These are phyloP conservation scores for Phascolomyces articulosus DNA, from an alignment of 371 early-diverging fungal species.

Conservation along the genomic window DNA sequence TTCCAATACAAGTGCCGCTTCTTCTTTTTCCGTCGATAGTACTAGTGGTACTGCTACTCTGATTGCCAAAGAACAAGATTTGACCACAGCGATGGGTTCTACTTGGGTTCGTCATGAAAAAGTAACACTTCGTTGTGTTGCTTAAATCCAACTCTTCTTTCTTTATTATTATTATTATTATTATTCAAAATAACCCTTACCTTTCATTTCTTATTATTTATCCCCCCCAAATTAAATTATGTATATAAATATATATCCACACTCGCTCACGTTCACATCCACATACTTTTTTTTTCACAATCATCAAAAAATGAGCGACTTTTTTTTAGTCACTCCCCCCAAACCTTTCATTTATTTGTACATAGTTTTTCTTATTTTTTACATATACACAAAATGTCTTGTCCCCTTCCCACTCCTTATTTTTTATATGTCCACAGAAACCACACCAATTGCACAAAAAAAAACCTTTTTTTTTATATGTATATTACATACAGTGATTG, in stretches of 20 bases:
- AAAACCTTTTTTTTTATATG: too few species aligned
- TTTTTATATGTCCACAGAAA: neutral
- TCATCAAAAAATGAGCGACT: too few species aligned
- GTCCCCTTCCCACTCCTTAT: neutral
- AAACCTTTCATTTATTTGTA: conserved; percentile 5
- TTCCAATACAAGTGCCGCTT: conserved; percentile 21
- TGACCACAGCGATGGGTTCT: conserved; percentile 19
- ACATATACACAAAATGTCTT: too few species aligned
- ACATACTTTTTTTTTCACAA: too few species aligned
- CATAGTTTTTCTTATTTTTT: neutral
- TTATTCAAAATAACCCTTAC: neutral
- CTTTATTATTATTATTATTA: neutral
- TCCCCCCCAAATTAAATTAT: too few species aligned
- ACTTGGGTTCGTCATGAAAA: conserved; percentile 28
- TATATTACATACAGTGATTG: too few species aligned
- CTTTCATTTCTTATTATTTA: conserved; percentile 5
- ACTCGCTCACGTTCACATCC: too few species aligned
- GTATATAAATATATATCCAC: too few species aligned
- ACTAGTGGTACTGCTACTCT: conserved; percentile 13
- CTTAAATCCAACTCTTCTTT: neutral
- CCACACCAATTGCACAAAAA: too few species aligned
- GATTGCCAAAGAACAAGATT: conserved; percentile 23
- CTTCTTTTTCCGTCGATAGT: conserved; percentile 13
- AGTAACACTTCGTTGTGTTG: conserved; percentile 29
- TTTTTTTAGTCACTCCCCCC: neutral